Conservation (phyloP, 2,329 filamentous ascomycete species). For the Colletotrichum somersetense region DNA sequence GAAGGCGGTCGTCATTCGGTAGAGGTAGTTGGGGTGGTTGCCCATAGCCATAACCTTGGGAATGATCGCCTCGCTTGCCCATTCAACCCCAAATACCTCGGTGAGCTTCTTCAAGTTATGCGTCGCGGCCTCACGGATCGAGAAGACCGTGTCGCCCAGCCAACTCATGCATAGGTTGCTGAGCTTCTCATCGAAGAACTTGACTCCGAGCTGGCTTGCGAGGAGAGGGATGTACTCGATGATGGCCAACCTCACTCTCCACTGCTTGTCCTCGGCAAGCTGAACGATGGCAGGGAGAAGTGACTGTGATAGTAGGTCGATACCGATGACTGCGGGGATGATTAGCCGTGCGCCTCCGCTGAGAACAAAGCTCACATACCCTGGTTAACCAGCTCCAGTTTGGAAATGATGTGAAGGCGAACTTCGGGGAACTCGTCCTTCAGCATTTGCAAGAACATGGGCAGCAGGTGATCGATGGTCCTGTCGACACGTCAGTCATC, state of each 20-base stretch:
- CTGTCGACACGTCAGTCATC: slow-evolving; percentile 56
- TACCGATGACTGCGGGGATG: slow-evolving; percentile 82
- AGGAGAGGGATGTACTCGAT: slow-evolving; percentile 99
- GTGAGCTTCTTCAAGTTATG: slow-evolving; percentile 98
- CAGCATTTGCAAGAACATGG: slow-evolving; percentile 99
- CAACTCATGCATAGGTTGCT: slow-evolving; percentile 97
- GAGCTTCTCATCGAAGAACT: slow-evolving; percentile 98
- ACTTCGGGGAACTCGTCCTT: slow-evolving; percentile 99
- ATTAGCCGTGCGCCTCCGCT: slow-evolving; percentile 17
- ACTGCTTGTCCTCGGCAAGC: slow-evolving; percentile 98
- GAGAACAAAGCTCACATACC: slow-evolving; percentile 63
- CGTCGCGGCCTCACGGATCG: slow-evolving; percentile 96
- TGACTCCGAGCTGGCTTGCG: slow-evolving; percentile 93
- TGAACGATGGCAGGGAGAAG: slow-evolving; percentile 97
- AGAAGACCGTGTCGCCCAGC: slow-evolving; percentile 98
- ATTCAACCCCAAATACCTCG: slow-evolving; percentile 97
- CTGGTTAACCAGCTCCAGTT: slow-evolving; percentile 97
- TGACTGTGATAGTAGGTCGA: slow-evolving; percentile 95
- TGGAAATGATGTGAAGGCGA: slow-evolving; percentile 99
- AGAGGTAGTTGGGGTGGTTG: slow-evolving; percentile 97
- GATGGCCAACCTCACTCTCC: slow-evolving; percentile 96
- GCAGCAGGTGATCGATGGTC: slow-evolving; percentile 94
- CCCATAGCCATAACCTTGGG: slow-evolving; percentile 99
- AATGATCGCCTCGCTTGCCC: slow-evolving; percentile 97
- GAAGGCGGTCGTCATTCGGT: slow-evolving; percentile 99